Conservation (phyloP, 805 yeast genomes). For the Yamadazyma takamatsuzukensis region DNA sequence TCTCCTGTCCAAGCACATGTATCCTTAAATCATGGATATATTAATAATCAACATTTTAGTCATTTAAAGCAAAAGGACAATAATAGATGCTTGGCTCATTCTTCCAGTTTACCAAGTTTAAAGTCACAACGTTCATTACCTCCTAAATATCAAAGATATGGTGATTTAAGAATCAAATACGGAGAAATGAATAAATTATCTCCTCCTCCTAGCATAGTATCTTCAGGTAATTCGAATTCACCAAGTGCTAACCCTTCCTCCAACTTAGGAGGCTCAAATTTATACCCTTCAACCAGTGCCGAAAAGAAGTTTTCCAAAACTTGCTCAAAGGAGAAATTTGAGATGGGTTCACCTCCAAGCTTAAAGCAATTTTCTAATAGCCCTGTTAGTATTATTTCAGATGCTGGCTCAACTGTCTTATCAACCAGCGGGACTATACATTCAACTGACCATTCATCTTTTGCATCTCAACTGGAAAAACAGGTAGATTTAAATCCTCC, state of each 20-base stretch:
- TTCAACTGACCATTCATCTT: conserved; percentile 27
- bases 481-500: conserved; percentile 2
- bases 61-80: conserved; percentile 7
- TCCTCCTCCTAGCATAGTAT: conserved; percentile 10
- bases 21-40: conserved; percentile 6
- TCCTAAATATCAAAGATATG: conserved; percentile 8
- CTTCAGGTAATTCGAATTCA: not conserved
- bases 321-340: conserved; percentile 8
- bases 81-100: conserved; percentile 18
- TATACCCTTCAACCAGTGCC: too few relatives aligned
- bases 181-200: conserved; percentile 7
- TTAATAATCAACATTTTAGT: conserved; percentile 1
- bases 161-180: conserved; percentile 9
- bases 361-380: conserved; percentile 16
- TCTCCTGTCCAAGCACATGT: conserved; percentile 9
- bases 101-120: conserved; percentile 24
- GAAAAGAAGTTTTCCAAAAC: conserved; percentile 1
- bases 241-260: not conserved
- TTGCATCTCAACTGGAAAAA: conserved; percentile 15
- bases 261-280: too few relatives aligned
- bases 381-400: conserved; percentile 26
- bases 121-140: conserved; percentile 9
- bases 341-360: conserved; percentile 11
- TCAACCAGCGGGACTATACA: conserved; percentile 26
- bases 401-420: conserved; percentile 24